phyloP scores from a whole-genome alignment of 768 basidiomycete genomes.

The Lyophyllum semitale region DNA sequence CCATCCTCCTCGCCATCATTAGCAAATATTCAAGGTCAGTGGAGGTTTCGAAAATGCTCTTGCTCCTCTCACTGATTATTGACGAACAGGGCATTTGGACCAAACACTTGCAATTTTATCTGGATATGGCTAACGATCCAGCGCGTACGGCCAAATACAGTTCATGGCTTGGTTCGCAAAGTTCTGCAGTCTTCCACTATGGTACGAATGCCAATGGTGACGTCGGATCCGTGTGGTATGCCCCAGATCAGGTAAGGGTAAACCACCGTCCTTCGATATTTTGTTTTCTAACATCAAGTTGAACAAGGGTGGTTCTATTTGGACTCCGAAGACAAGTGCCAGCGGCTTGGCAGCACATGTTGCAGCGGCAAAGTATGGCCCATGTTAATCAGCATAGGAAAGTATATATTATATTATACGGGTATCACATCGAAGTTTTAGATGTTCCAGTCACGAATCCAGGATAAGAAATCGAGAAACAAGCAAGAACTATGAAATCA shows the following conservation, averaged over 20 bases:
- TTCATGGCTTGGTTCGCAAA: conserved; percentile 40
- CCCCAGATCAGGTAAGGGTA: conserved; percentile 34
- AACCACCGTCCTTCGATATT: neutral
- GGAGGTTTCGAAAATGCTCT: neutral
- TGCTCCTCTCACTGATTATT: neutral
- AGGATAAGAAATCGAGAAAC: conserved; percentile 6
- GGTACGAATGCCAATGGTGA: conserved; percentile 40
- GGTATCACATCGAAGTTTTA: conserved; percentile 13
- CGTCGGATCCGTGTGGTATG: conserved; percentile 50
- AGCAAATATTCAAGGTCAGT: conserved; percentile 48
- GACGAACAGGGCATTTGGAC: conserved; percentile 47
- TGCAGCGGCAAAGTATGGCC: conserved; percentile 44
- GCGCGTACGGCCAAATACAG: conserved; percentile 46
- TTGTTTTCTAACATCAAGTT: neutral
- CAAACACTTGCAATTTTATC: conserved; percentile 52
- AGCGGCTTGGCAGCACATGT: conserved; percentile 45
- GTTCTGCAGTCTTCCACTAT: conserved; percentile 43
- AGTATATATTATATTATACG: conserved; percentile 5
- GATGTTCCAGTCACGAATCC: conserved; percentile 9
- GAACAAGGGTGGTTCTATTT: conserved; percentile 40
- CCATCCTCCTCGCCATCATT: neutral
- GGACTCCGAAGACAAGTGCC: conserved; percentile 45
- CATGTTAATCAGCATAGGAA: conserved; percentile 27
- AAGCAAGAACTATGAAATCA: neutral
- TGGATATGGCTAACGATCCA: conserved; percentile 45